Base-by-base conservation (phyloP, 2,329 filamentous ascomycete genomes). In the Zasmidium cellare region DNA sequence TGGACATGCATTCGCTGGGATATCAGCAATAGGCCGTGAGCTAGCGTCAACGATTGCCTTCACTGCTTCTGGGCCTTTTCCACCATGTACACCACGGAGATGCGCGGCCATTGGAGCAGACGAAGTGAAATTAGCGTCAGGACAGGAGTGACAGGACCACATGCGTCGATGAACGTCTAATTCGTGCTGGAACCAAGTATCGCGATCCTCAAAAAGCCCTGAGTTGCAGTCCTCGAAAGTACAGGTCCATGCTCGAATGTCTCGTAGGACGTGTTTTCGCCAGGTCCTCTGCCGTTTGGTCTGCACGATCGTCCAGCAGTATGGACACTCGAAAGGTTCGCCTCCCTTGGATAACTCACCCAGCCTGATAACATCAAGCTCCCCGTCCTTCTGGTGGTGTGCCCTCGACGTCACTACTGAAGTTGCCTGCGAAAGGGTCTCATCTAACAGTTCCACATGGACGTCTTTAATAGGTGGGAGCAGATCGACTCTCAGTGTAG, bases 181-280 rank as follows among this genome's bases (percentile, higher is more conserved):
- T 28, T 69, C 64, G 41, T 70, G 67, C 9, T 57, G 46, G 46
- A 66, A 64, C 67, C 67, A 69, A 6, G 56, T 51, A 11, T 52
- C 45, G 18, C 51, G 60, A 24, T 65, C 57, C 52, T 58, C 57
- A 31, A 69, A 69, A 2, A 70, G 51, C 16, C 67, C 62, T 2
- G 50, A 38, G n/a, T 65, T 54, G 44, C 68, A 70, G 16, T 62
- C 56, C 31, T 48, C 28, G 47, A 49, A 69, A 6, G 60, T 67
- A 58, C 57, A 69, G 31, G 58, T 57, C 46, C 61, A 70, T 16
- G 59, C 55, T 59, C 64, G 51, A 9, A 65, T 35, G 28, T 65
- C 63, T 2, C 38, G 47, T 12, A 63, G 45, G 31, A 63, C 60
- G 45, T 65, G 63, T 23, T 58, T 59, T 53, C 56, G 59, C 64